These are phyloP conservation scores for Rhododendron ferrugineum DNA, from an alignment of 148 eudicot genomes.

Conservation along the genomic window DNA sequence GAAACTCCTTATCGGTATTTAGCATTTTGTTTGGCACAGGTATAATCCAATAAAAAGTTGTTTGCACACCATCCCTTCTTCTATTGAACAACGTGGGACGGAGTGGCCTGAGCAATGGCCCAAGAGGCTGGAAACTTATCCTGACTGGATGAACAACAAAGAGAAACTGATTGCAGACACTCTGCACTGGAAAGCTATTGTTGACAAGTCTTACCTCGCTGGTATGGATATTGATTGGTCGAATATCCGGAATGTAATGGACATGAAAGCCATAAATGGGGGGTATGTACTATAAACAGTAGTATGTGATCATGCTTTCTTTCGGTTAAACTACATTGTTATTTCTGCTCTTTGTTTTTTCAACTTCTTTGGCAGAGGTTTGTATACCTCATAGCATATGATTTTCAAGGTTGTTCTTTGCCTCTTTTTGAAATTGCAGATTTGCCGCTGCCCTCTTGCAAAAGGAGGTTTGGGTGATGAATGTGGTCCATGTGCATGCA, in stretches of 20 bases:
- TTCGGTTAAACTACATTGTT: not conserved
- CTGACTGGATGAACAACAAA: constrained; percentile 82
- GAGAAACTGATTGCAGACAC: constrained; percentile 73
- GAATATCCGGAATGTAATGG: constrained; percentile 85
- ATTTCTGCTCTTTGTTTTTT: not conserved
- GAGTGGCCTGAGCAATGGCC: constrained; percentile 99
- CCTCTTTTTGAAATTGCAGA: constrained; percentile 30
- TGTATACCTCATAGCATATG: not conserved
- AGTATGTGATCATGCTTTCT: not conserved
- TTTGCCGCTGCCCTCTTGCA: constrained; percentile 90
- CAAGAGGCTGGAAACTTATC: constrained; percentile 74
- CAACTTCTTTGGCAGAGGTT: not conserved
- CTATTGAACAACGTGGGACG: constrained; percentile 78
- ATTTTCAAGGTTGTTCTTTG: not conserved
- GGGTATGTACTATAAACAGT: constrained; percentile 44
- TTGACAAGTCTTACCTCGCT: constrained; percentile 69
- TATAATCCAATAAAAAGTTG: constrained; percentile 58
- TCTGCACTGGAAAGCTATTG: constrained; percentile 76
- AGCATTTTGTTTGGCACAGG: constrained; percentile 39
- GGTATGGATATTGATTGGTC: constrained; percentile 91
- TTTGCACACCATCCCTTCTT: constrained; percentile 68
- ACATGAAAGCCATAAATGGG: constrained; percentile 92
- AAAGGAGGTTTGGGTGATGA: constrained; percentile 92
- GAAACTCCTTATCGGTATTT: not conserved
- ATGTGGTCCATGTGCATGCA: constrained; percentile 86